Evolutionary conservation across 768 basidiomycete species (phyloP), one percentile per base, ranked within the genome.

Genomic region (Saitozyma podzolica): DNA sequence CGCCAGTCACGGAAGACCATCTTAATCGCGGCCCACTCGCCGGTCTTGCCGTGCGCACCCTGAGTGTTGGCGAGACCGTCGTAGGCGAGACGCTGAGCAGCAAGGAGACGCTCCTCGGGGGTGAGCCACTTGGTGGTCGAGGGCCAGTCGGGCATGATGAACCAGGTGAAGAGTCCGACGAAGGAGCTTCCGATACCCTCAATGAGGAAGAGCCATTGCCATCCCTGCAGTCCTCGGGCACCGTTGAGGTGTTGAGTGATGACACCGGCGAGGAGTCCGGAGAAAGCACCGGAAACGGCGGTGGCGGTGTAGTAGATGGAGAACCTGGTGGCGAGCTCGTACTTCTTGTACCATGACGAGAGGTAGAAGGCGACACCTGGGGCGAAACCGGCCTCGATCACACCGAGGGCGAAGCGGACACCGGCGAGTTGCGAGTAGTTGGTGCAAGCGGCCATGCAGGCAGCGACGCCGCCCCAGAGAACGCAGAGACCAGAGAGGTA

Each of bases 271-370:
- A 80, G 68, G 3, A 80, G 63, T 61, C 80, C 80, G 13, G 76
- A 76, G 71, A 80, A 78, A 4, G 79, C 79, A 37, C 80, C 80
- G 6, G 76, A 74, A 2, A 78, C 68, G 39, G 78, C 68, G 37
- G 78, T 75, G 29, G 79, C 79, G 40, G 75, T 68, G 66, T 80
- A 80, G 66, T 78, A 80, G 56, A 80, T 58, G 39, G 75, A 66
- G 54, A 78, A 73, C 50, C 80, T 69, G 48, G 68, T 69, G 8
- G 43, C 54, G 29, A 50, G 57, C 11, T 16, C 37, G 43, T 11
- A 50, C 49, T 8, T 37, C 40, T 17, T 41, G 16, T 8, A 13
- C 45, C 64, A 74, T 9, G 69, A 70, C 6, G 68, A 73, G 19
- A 75, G 62, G 41, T 70, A 65, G 62, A 69, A 75, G 0, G 72